Conservation (phyloP, 768 basidiomycete species). For the Xanthoconium purpureum region DNA sequence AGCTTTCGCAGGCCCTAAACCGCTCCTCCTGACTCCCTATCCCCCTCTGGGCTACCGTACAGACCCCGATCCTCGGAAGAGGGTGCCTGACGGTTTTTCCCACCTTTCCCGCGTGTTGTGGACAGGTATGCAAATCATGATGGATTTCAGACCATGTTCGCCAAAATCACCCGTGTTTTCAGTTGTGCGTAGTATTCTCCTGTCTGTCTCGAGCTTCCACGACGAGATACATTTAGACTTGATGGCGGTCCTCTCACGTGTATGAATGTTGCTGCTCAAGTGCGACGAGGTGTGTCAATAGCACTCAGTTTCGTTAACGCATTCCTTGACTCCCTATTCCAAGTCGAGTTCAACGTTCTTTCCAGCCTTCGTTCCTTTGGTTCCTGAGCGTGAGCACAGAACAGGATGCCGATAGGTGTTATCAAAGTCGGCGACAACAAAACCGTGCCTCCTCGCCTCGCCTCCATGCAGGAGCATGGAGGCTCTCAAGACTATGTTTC, state of each 20-base stretch:
- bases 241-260: conserved; percentile 95
- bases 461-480: conserved; percentile 99
- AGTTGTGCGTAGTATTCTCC: too few relatives aligned
- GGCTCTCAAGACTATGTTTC: conserved; percentile 73
- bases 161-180: too few relatives aligned
- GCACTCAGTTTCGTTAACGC: background rate
- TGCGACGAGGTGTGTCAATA: conserved; percentile 71
- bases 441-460: conserved; percentile 91
- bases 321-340: background rate
- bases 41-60: too few relatives aligned
- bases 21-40: too few relatives aligned
- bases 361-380: too few relatives aligned
- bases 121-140: too few relatives aligned
- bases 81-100: too few relatives aligned
- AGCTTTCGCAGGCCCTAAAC: too few relatives aligned
- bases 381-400: too few relatives aligned
- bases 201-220: conserved; percentile 1
- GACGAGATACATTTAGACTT: conserved; percentile 51
- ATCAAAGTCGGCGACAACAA: conserved; percentile 98
- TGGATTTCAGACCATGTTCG: too few relatives aligned
- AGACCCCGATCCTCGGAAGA: too few relatives aligned
- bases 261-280: conserved; percentile 95
- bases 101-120: too few relatives aligned
- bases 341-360: conserved; percentile 98
- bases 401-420: conserved; percentile 93